phyloP scores from a whole-genome alignment of 768 basidiomycete species.

The Phanerochaete sordida region DNA sequence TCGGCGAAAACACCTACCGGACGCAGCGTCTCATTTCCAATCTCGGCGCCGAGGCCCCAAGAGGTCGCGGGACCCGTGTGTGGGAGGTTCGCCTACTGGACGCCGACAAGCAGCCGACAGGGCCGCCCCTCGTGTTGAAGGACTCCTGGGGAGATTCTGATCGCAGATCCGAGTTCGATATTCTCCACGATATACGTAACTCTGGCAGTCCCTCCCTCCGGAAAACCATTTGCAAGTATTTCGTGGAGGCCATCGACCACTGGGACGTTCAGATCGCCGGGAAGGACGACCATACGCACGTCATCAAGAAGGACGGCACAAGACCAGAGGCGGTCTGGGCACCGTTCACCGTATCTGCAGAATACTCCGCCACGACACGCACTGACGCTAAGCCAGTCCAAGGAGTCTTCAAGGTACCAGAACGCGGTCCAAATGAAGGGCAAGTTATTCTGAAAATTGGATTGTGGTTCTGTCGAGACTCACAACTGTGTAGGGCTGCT shows the following conservation, averaged over 20 bases:
- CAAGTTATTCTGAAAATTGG: no score
- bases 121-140: slow-evolving; percentile 7
- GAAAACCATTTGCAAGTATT: neutral
- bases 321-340: no score
- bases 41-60: slow-evolving; percentile 3
- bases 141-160: slow-evolving; percentile 12
- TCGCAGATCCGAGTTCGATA: neutral
- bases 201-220: neutral
- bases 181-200: neutral
- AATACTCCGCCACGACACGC: no score
- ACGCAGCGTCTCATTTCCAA: slow-evolving; percentile 4
- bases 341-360: no score
- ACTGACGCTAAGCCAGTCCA: no score
- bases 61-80: slow-evolving; percentile 12
- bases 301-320: no score
- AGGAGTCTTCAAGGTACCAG: no score
- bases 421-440: no score
- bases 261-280: neutral
- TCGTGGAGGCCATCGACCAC: neutral
- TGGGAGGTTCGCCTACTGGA: slow-evolving; percentile 4
- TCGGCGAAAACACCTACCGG: neutral
- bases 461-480: no score
- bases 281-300: neutral
- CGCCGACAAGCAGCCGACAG: neutral
- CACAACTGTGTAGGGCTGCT: no score